These are phyloP conservation scores for Pilobolus umbonatus DNA, from an alignment of 192 early-diverging fungal genomes.

Conservation along the genomic window DNA sequence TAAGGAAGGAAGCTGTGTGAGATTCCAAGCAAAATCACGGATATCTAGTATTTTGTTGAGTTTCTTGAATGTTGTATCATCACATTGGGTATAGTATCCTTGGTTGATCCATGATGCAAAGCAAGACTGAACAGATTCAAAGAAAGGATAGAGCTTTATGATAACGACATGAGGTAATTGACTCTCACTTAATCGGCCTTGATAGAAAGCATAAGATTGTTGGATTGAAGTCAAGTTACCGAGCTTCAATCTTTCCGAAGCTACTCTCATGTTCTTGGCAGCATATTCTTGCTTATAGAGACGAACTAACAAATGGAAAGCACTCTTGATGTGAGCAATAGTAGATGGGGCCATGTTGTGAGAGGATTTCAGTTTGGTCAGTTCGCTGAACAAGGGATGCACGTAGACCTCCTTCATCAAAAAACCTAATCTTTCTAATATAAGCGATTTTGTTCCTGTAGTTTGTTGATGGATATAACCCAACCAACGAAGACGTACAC, in stretches of 20 bases:
- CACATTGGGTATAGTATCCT: constrained; percentile 8
- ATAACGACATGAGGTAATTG: constrained; percentile 43
- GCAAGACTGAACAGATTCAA: constrained; percentile 29
- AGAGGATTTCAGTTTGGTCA: background rate
- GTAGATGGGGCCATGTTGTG: background rate
- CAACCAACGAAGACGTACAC: constrained; percentile 44
- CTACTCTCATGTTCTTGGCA: constrained; percentile 13
- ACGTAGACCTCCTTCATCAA: constrained; percentile 6
- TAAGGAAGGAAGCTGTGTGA: constrained; percentile 34
- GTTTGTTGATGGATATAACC: constrained; percentile 22
- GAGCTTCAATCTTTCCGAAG: constrained; percentile 17
- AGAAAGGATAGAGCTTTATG: constrained; percentile 40
- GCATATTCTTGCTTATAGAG: constrained; percentile 27
- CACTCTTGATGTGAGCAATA: constrained; percentile 11
- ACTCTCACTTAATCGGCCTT: constrained; percentile 34
- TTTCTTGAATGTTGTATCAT: constrained; percentile 5
- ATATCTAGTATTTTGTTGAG: constrained; percentile 48
- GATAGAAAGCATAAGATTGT: constrained; percentile 38
- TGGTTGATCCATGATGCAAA: constrained; percentile 27
- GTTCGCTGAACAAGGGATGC: constrained; percentile 9
- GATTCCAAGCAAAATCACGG: constrained; percentile 47
- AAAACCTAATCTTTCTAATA: constrained; percentile 21
- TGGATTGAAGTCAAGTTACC: constrained; percentile 34
- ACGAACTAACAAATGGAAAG: constrained; percentile 24
- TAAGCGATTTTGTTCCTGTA: background rate